Conservation (phyloP, 169 alveolate species). For the Pseudocohnilembus persalinus region DNA sequence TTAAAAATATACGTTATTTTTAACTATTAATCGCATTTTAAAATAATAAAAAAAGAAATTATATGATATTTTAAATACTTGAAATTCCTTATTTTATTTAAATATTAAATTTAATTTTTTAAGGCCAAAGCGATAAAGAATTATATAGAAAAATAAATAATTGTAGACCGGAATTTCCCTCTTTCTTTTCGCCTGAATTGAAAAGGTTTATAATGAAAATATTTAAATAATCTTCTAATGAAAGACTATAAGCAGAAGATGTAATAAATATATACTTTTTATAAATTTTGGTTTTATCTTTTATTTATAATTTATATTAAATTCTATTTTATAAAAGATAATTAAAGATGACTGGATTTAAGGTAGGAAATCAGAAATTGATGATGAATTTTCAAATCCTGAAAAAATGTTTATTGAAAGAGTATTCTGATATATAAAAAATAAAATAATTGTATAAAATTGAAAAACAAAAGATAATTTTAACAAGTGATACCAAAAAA, state of each 20-base stretch:
- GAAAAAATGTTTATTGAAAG: no score
- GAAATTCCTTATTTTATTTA: not conserved
- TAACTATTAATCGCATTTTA: no score
- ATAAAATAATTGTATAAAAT: no score
- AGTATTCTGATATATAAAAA: no score
- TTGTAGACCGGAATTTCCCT: slow-evolving; percentile 35
- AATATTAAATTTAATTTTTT: not conserved
- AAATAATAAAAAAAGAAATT: no score
- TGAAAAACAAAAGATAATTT: no score
- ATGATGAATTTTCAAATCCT: no score
- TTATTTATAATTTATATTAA: no score
- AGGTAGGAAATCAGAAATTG: not conserved
- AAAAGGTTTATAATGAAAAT: no score
- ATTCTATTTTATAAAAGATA: not conserved
- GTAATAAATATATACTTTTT: not conserved
- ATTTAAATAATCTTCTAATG: not conserved
- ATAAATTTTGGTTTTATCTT: no score
- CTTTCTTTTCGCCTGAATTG: not conserved
- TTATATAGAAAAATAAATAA: slow-evolving; percentile 53
- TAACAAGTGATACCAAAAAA: no score
- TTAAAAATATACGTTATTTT: no score
- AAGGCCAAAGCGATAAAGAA: slow-evolving; percentile 51
- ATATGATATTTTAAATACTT: not conserved
- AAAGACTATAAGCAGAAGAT: not conserved
- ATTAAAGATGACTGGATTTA: not conserved